Base-by-base conservation (phyloP, 768 basidiomycete genomes). In the Ephemerocybe angulata region DNA sequence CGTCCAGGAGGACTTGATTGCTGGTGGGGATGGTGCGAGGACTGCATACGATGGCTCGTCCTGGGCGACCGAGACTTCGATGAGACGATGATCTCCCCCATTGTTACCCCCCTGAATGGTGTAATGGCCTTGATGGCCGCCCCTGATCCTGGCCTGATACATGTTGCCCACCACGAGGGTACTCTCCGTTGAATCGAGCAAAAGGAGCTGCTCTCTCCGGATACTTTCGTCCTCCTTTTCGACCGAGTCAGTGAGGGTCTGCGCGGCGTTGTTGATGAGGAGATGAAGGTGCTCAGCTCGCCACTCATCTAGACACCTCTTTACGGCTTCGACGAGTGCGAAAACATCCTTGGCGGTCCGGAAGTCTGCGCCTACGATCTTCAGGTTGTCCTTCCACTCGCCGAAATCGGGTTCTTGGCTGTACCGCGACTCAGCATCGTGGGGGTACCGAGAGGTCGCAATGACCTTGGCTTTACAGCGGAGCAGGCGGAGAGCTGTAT, bases 191-290 rank as follows among this genome's bases (percentile, higher is more conserved):
- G 38, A 41, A 5, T 41, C 19, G 13, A 53, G 28, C 8, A 60
- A 53, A 47, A 67, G 60, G 19, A 49, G 37, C 37, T 57, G 37
- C 55, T 71, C 70, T 31, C 61, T 62, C 17, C 48, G 59, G 11
- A 67, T 65, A 43, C 60, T 63, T n/a, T 63, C 58, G 13, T 57
- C 60, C 49, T 72, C 69, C 35, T 63, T 58, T 15, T 62, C 59
- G 3, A 63, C 56, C 4, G 62, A 62, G 29, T 72, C 67, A 0
- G 70, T 70, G 10, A 71, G 61, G 7, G 71, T 73, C 43, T 71
- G 72, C 3, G 72, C 72, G 1, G 72, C 70, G 41, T 72, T 73
- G 47, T 71, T 72, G 56, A 73, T 66, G 17, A 70, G 55, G 21
- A 72, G 60, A 47, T 70, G 65, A 5, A 73, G 58, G 35, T 61